Base-by-base conservation (phyloP, 371 early-diverging fungal genomes). In the Sporodiniella umbellata region DNA sequence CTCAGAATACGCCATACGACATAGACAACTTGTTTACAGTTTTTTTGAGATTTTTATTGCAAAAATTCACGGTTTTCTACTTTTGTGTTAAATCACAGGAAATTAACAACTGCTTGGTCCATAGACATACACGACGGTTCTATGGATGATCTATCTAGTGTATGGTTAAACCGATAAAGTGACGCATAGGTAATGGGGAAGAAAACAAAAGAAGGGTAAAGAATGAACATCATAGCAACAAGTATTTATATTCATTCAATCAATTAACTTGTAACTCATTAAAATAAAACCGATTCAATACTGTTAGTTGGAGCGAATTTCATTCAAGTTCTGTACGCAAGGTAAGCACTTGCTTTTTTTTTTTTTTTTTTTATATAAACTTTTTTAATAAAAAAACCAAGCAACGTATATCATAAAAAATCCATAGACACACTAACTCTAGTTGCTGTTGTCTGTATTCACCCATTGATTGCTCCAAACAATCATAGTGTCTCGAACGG, bases 151-250 rank as follows among this genome's bases (percentile, higher is more conserved):
- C 31, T 55, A 44, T 49, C 35, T 44, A 48, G 35, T 48, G 49
- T 37, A 28, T 48, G 55, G 48, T 25, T 44, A 37, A 44, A 55
- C 12, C 17, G 49, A 55, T 48, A 48, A 21, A 23, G 23, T 22
- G 38, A 33, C 44, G 55, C 45, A 43, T 44, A 48, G 38, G 12
- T 38, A 31, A 28, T 17, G 22, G 49, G 48, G 26, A 55, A 42
- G 38, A 48, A 55, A 17, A 30, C 49, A 48, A 44, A 55, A 22
- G 44, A 55, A 48, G 45, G 55, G 55, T 48, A n/a, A 55, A 43
- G 24, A 55, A 30, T 55, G 38, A 48, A 55, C 42, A 38, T 30
- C 23, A 48, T 43, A 48, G 48, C 21, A 48, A 44, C 45, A 25
- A 52, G 26, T 48, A 35, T 37, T 45, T 46, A 38, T 44, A 26